Evolutionary conservation across 1,284 basidiomycete genomes (phyloP).

Genomic region (Microbotryum silenes-acaulis): DNA sequence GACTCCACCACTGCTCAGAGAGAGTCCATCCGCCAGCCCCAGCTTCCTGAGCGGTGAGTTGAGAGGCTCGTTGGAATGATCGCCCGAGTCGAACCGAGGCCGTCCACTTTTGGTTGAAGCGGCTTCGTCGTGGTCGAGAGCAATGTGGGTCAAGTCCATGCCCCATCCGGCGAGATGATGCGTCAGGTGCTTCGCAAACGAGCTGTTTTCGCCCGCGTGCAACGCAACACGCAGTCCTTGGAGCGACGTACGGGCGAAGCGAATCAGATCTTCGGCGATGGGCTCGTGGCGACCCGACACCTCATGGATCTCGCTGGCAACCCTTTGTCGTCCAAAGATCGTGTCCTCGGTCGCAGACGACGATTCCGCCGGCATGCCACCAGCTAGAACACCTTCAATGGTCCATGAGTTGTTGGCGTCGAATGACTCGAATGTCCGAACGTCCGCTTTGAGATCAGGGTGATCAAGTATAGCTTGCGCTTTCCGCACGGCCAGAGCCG

Average conservation of each 20-base stretch:
- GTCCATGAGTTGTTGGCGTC: conserved; percentile 9
- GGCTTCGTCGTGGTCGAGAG: conserved; percentile 44
- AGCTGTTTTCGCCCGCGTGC: conserved; percentile 69
- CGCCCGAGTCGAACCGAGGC: conserved; percentile 30
- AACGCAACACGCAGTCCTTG: conserved; percentile 71
- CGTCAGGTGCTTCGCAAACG: conserved; percentile 81
- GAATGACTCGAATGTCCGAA: no score
- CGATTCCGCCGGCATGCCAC: not conserved
- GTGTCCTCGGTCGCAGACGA: not conserved
- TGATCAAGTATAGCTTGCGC: no score
- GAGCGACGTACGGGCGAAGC: conserved; percentile 65
- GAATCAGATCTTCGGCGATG: conserved; percentile 51
- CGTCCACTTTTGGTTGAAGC: conserved; percentile 14
- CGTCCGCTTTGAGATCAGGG: no score
- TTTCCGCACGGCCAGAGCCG: no score
- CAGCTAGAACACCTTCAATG: conserved; percentile 17
- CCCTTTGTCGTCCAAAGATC: conserved; percentile 39
- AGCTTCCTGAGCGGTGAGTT: conserved; percentile 2
- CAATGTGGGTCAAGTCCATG: conserved; percentile 76
- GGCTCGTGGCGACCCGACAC: conserved; percentile 30
- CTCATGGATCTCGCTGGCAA: conserved; percentile 37
- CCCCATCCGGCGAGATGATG: conserved; percentile 90
- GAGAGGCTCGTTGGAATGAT: not conserved
- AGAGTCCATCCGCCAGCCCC: not conserved
- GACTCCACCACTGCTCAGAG: not conserved